These are phyloP conservation scores for Suillus hirtellus DNA, from an alignment of 768 basidiomycete species.

Conservation along the genomic window DNA sequence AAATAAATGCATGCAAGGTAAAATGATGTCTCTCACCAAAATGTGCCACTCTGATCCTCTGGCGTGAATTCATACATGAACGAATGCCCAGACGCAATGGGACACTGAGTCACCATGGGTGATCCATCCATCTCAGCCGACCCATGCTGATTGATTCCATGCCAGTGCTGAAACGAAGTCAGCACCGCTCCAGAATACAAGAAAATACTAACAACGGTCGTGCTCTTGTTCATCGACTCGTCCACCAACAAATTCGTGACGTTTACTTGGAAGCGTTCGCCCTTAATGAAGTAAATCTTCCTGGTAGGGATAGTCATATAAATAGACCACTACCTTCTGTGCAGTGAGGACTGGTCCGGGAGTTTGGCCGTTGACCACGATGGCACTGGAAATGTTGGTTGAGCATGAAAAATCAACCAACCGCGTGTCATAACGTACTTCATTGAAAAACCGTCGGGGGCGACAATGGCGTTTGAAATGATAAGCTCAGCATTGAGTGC, in stretches of 20 bases:
- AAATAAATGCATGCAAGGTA: not conserved
- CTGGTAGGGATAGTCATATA: not conserved
- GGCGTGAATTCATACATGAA: slow-evolving; percentile 37
- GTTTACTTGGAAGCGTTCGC: slow-evolving; percentile 33
- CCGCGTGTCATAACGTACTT: not conserved
- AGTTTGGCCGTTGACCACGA: slow-evolving; percentile 39
- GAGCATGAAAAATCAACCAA: not conserved
- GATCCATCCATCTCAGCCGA: slow-evolving; percentile 44
- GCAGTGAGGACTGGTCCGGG: slow-evolving; percentile 40
- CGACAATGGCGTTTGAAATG: slow-evolving; percentile 28
- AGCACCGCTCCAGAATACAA: not conserved
- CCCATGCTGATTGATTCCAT: slow-evolving; percentile 42
- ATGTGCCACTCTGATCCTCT: slow-evolving; percentile 33
- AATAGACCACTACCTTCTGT: slow-evolving; percentile 25
- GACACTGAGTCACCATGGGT: slow-evolving; percentile 44
- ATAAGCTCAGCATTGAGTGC: slow-evolving; percentile 23
- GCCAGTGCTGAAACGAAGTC: slow-evolving; percentile 31
- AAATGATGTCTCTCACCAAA: slow-evolving; percentile 35
- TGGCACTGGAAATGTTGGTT: slow-evolving; percentile 20
- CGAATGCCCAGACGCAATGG: slow-evolving; percentile 35
- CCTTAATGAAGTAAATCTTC: slow-evolving; percentile 21
- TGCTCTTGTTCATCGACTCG: slow-evolving; percentile 38
- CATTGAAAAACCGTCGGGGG: slow-evolving; percentile 33
- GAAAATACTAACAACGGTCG: slow-evolving; percentile 34
- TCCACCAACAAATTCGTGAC: slow-evolving; percentile 40